Evolutionary conservation across 768 basidiomycete species (phyloP).

Genomic region (Amanita pallidorosea): DNA sequence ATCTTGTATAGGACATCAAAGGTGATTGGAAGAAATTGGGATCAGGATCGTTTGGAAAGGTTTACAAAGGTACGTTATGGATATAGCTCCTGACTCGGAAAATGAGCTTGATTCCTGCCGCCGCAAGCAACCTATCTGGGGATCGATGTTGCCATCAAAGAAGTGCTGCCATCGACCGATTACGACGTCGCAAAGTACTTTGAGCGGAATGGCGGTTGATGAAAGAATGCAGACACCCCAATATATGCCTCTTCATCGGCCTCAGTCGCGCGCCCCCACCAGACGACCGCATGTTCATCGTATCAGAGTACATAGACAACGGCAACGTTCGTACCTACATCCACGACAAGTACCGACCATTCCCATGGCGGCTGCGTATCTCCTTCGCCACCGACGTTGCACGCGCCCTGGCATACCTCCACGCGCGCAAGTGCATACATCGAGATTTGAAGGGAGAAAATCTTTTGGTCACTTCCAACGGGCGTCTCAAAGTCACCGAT

Average conservation of each 20-base stretch:
- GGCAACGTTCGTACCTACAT: conserved; percentile 91
- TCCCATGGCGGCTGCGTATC: conserved; percentile 89
- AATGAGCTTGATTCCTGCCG: background rate
- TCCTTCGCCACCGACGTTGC: conserved; percentile 94
- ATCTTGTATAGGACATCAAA: conserved; percentile 57
- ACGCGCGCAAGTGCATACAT: conserved; percentile 84
- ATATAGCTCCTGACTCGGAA: conserved; percentile 3
- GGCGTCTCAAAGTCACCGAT: conserved; percentile 92
- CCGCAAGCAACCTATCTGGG: conserved; percentile 76
- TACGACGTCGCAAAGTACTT: conserved; percentile 98
- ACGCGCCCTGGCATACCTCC: conserved; percentile 93
- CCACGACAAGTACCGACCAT: conserved; percentile 68
- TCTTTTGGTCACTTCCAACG: conserved; percentile 87
- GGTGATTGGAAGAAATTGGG: conserved; percentile 85
- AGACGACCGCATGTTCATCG: conserved; percentile 83
- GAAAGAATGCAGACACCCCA: conserved; percentile 90
- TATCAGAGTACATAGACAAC: conserved; percentile 91
- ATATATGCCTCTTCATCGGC: conserved; percentile 90
- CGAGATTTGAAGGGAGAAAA: conserved; percentile 97
- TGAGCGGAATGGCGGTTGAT: conserved; percentile 96
- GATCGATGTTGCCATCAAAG: conserved; percentile 93
- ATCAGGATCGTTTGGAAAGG: conserved; percentile 88
- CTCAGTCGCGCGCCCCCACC: conserved; percentile 70
- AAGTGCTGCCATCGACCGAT: conserved; percentile 82
- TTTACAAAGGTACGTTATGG: conserved; percentile 77